These are phyloP conservation scores for Stachybotrys chlorohalonatus DNA, from an alignment of 2,329 filamentous ascomycete species.

Conservation along the genomic window DNA sequence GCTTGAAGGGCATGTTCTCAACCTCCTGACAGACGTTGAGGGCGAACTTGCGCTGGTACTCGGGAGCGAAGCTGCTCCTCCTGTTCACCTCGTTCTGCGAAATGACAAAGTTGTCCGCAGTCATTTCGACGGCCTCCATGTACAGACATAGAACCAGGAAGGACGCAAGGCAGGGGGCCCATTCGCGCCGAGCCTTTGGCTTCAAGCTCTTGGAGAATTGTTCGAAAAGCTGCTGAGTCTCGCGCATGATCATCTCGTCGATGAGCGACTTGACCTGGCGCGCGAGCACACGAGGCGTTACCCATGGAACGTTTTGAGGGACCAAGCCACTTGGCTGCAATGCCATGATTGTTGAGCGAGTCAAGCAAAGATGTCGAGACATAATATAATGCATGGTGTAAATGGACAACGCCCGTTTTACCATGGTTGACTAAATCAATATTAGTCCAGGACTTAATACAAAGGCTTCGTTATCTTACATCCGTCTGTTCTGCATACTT, in stretches of 20 bases:
- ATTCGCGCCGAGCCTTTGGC: slow-evolving; percentile 41
- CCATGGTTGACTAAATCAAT: slow-evolving; percentile 32
- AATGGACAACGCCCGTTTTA: slow-evolving; percentile 42
- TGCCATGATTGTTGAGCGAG: slow-evolving; percentile 29
- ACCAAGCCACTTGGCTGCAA: slow-evolving; percentile 33
- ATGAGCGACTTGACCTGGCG: slow-evolving; percentile 48
- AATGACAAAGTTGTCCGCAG: slow-evolving; percentile 42
- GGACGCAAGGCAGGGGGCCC: slow-evolving; percentile 47
- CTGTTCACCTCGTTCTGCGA: slow-evolving; percentile 40
- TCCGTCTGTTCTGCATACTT: slow-evolving; percentile 35
- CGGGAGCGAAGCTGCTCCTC: slow-evolving; percentile 24
- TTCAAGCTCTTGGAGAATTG: slow-evolving; percentile 44
- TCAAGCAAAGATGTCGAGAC: slow-evolving; percentile 44
- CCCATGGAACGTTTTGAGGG: slow-evolving; percentile 31
- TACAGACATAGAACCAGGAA: slow-evolving; percentile 49
- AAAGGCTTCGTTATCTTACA: slow-evolving; percentile 19
- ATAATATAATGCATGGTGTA: slow-evolving; percentile 51
- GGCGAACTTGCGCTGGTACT: slow-evolving; percentile 33
- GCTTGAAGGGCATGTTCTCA: slow-evolving; percentile 50
- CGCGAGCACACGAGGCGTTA: slow-evolving; percentile 45
- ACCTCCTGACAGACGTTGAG: slow-evolving; percentile 38
- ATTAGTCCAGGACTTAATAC: slow-evolving; percentile 6
- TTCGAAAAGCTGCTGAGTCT: slow-evolving; percentile 43
- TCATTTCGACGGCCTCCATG: slow-evolving; percentile 47
- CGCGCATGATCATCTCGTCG: slow-evolving; percentile 43